Evolutionary conservation across 75 land plant species (phyloP).

Genomic region (Picea glauca): DNA sequence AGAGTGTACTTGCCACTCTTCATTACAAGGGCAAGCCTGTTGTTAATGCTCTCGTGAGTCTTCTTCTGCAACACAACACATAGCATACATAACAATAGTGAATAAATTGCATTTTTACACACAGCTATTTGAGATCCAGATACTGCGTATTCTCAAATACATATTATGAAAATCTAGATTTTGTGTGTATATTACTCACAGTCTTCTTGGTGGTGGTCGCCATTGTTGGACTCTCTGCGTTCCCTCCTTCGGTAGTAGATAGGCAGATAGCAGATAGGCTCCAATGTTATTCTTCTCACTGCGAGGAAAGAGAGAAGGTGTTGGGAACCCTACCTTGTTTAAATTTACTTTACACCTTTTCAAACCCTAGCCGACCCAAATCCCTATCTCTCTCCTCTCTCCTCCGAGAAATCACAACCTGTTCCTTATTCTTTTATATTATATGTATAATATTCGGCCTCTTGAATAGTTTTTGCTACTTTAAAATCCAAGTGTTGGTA

Average conservation of each 20-base stretch:
- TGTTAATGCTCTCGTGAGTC: constrained; percentile 80
- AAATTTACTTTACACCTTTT: too few relatives aligned
- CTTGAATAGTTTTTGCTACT: too few relatives aligned
- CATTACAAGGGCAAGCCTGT: constrained; percentile 74
- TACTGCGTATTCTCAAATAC: neutral
- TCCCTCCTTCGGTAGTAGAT: neutral
- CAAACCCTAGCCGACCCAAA: too few relatives aligned
- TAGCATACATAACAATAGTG: neutral
- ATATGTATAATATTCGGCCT: neutral
- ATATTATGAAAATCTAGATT: too few relatives aligned
- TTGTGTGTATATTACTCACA: neutral
- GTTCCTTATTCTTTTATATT: neutral
- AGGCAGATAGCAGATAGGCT: too few relatives aligned
- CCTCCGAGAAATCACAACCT: too few relatives aligned
- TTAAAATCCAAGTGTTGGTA: too few relatives aligned
- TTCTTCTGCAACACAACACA: constrained; percentile 50
- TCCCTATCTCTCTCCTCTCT: too few relatives aligned
- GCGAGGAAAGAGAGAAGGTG: too few relatives aligned
- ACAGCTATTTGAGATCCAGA: neutral
- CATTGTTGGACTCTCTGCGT: neutral
- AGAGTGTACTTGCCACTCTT: constrained; percentile 72
- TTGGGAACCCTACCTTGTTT: too few relatives aligned
- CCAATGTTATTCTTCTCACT: too few relatives aligned
- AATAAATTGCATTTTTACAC: neutral
- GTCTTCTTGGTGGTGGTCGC: constrained; percentile 3